These are phyloP conservation scores for Penicillium verrucosum DNA, from an alignment of 2,329 filamentous ascomycete species.

Conservation along the genomic window DNA sequence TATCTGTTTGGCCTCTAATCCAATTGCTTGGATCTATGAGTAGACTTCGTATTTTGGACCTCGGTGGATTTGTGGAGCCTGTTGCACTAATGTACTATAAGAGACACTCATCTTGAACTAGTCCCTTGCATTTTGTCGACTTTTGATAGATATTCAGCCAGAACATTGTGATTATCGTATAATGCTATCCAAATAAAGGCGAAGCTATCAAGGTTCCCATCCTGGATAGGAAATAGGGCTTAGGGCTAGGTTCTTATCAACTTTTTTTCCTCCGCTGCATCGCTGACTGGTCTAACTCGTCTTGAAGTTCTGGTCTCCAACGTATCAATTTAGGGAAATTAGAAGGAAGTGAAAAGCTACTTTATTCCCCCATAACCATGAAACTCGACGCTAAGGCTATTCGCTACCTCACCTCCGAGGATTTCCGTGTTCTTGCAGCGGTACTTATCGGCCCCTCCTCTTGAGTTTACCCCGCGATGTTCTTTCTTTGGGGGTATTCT, in stretches of 20 bases:
- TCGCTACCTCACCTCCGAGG: constrained; percentile 85
- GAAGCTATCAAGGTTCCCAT: constrained; percentile 10
- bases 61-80: not conserved
- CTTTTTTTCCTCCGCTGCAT: constrained; percentile 30
- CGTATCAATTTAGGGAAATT: not conserved
- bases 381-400: constrained; percentile 92
- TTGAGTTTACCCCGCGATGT: constrained; percentile 19
- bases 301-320: not conserved
- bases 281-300: constrained; percentile 4
- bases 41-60: constrained; percentile 8
- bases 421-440: constrained; percentile 92
- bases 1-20: constrained; percentile 6
- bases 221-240: constrained; percentile 38
- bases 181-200: not conserved
- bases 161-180: not conserved
- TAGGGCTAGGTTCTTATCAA: constrained; percentile 36
- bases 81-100: not conserved
- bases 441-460: constrained; percentile 53
- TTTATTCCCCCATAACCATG: constrained; percentile 55
- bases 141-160: not conserved
- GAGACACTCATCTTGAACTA: not conserved
- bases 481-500: constrained; percentile 5
- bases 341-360: not conserved
- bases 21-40: constrained; percentile 2
- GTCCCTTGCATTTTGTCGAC: no score